Evolutionary conservation across 352 stramenopile species (phyloP), one percentile per base, ranked within the genome.

Genomic region (Globisporangium barbulae): DNA sequence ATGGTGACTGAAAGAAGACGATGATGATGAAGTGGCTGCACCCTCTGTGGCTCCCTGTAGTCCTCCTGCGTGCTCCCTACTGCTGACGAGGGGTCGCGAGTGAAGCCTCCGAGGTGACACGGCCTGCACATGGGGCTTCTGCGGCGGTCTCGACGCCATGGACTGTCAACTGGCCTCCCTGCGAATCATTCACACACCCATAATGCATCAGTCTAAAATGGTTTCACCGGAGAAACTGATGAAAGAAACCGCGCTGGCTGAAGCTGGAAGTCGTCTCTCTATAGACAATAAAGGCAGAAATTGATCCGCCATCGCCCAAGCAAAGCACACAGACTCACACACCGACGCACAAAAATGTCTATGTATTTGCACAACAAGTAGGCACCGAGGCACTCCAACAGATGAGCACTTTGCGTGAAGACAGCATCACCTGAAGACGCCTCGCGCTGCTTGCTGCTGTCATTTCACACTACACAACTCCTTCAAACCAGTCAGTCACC

Each of bases 61-160:
- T 15, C 7, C 37, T 25, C 35, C 35, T 50, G 53, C 37, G 31
- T 50, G 53, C 6, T 50, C 53, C 7, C 21, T 49, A 25, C 33
- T 19, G 13, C 22, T 41, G 8, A 19, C 15, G 10, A 37, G 1
- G 12, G 13, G 21, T n/a, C 25, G n/a, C 1, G 53, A 48, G 12
- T 60, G 53, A 5, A 60, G 37, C 15, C 30, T 50, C 3, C 53
- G 53, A 17, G 53, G 53, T 15, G 53, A 60, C 13, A 49, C n/a
- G n/a, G 21, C 21, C 53, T 60, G 53, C 21, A 31, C 19, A 6
- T 45, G 30, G 2, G 53, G 53, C 6, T 60, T 60, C 35, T 60
- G 53, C 35, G 53, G 53, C 37, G 53, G 31, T 28, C 53, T 60
- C 53, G 53, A 60, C 35, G 53, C 53, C 53, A 60, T 60, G n/a